These are phyloP conservation scores for Taiwanofungus camphoratus DNA, from an alignment of 1,284 basidiomycete species.

Conservation along the genomic window DNA sequence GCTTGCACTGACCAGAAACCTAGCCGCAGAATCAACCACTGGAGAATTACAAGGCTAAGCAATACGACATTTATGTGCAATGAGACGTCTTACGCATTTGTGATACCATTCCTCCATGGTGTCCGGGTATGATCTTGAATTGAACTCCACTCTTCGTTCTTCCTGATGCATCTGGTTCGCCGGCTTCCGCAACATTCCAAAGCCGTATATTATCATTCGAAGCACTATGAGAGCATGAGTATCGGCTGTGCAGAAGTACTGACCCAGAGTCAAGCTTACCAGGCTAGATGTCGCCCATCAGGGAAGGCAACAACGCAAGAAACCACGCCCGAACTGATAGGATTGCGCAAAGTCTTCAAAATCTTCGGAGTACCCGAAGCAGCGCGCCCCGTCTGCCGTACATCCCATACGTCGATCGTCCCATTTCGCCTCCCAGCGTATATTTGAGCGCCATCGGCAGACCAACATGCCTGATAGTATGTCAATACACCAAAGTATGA, in stretches of 20 bases:
- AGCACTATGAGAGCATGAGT: constrained; percentile 46
- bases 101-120: constrained; percentile 91
- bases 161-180: constrained; percentile 55
- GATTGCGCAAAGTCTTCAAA: constrained; percentile 80
- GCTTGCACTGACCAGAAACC: constrained; percentile 87
- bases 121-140: constrained; percentile 95
- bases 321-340: constrained; percentile 85
- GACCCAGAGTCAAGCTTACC: constrained; percentile 43
- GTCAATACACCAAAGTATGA: neutral
- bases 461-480: constrained; percentile 81
- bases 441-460: constrained; percentile 80
- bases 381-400: constrained; percentile 58
- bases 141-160: constrained; percentile 63
- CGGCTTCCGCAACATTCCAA: constrained; percentile 85
- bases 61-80: neutral
- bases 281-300: constrained; percentile 85
- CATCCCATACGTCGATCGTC: constrained; percentile 92
- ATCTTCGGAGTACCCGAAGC: constrained; percentile 60
- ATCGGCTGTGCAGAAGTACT: neutral
- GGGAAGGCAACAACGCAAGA: constrained; percentile 89
- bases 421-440: constrained; percentile 92
- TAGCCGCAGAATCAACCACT: constrained; percentile 85
- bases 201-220: constrained; percentile 91
- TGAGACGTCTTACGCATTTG: constrained; percentile 60
- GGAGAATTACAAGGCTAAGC: too few relatives aligned